A percentile compares a stretch with the other conserved stretches of the same genome.
Conservation (phyloP, 305 asterid species). For the Rubia tinctorum region DNA sequence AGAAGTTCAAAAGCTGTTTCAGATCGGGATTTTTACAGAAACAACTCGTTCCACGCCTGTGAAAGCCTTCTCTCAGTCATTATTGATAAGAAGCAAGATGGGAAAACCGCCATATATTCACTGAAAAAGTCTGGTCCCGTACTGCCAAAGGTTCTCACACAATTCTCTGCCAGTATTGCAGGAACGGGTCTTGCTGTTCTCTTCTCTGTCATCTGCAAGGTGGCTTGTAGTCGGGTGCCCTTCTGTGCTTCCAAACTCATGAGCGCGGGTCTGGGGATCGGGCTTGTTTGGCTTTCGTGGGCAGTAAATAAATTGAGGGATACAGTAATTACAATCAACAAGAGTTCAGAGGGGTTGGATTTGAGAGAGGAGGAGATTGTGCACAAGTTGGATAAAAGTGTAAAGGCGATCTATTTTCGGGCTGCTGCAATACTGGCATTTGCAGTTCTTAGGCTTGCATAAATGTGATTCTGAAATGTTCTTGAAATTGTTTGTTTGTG, state of each 20-base stretch:
- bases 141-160: slow-evolving; percentile 66
- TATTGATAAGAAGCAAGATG: slow-evolving; percentile 50
- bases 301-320: slow-evolving; percentile 71
- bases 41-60: slow-evolving; percentile 68
- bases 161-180: slow-evolving; percentile 77
- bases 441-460: slow-evolving; percentile 58
- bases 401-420: slow-evolving; percentile 64
- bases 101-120: slow-evolving; percentile 45
- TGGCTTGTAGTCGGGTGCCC: slow-evolving; percentile 51
- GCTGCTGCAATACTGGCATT: slow-evolving; percentile 59
- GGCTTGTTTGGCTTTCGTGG: slow-evolving; percentile 88
- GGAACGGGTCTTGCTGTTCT: slow-evolving; percentile 89
- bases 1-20: slow-evolving; percentile 30
- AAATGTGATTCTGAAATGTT: slow-evolving; percentile 13
- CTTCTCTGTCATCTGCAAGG: slow-evolving; percentile 57
- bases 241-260: slow-evolving; percentile 52
- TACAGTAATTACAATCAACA: slow-evolving; percentile 55
- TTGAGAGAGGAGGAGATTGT: slow-evolving; percentile 56
- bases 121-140: slow-evolving; percentile 75
- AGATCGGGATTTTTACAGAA: slow-evolving; percentile 44
- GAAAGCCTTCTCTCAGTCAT: slow-evolving; percentile 85
- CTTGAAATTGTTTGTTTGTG: not conserved
- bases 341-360: slow-evolving; percentile 34
- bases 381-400: slow-evolving; percentile 50
- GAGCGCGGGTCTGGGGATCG: slow-evolving; percentile 77